A percentile compares a stretch with the other conserved stretches of the same genome.
Conservation (phyloP, 2,329 filamentous ascomycete genomes). For the Xylaria sp. region DNA sequence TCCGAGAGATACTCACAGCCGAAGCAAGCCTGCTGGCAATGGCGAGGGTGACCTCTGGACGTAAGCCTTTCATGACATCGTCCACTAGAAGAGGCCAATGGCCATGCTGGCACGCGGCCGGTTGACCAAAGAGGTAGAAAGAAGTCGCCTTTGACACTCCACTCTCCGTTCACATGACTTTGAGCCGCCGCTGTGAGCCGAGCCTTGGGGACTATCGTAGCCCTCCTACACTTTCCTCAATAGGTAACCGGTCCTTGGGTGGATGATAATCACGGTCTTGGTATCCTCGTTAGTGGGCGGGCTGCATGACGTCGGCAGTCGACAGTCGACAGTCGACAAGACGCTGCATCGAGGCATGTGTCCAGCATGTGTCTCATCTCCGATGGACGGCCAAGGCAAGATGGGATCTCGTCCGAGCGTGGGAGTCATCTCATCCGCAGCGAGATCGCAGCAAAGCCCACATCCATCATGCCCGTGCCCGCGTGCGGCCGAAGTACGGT, state of each 20-base stretch:
- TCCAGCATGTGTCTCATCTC: slow-evolving; percentile 1
- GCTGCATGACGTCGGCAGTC: slow-evolving; percentile 37
- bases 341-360: slow-evolving; percentile 26
- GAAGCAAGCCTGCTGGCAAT: slow-evolving; percentile 24
- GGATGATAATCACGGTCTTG: slow-evolving; percentile 30
- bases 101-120: slow-evolving; percentile 5
- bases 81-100: slow-evolving; percentile 22
- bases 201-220: slow-evolving; percentile 27
- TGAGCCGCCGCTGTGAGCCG: slow-evolving; percentile 48
- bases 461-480: slow-evolving; percentile 26
- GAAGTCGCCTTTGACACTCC: slow-evolving; percentile 19
- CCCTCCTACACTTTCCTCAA: slow-evolving; percentile 28
- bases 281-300: slow-evolving; percentile 11
- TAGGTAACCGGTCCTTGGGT: slow-evolving; percentile 34
- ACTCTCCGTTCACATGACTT: slow-evolving; percentile 46
- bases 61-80: slow-evolving; percentile 14
- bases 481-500: slow-evolving; percentile 6
- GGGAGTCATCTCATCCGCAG: slow-evolving; percentile 12
- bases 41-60: slow-evolving; percentile 15
- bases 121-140: slow-evolving; percentile 20
- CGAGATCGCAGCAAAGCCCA: slow-evolving; percentile 28
- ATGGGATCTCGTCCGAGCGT: background rate
- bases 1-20: slow-evolving; percentile 12
- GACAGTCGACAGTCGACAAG: slow-evolving; percentile 13
- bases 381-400: slow-evolving; percentile 16